These are phyloP conservation scores for Podospora appendiculata DNA, from an alignment of 495 filamentous ascomycete genomes.

Conservation along the genomic window DNA sequence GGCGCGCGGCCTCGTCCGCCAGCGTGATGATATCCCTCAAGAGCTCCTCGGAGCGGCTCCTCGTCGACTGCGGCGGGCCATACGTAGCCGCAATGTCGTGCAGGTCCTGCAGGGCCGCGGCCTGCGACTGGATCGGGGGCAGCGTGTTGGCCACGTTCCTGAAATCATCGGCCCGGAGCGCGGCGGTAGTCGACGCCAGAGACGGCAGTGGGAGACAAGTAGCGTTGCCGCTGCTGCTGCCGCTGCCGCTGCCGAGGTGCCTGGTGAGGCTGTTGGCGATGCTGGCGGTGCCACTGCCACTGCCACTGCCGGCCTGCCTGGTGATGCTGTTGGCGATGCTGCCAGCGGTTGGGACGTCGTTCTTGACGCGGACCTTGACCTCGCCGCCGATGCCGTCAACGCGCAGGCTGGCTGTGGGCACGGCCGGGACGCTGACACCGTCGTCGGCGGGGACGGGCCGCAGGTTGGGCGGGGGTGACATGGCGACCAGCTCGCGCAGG, in stretches of 20 bases:
- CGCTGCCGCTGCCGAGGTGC: background rate
- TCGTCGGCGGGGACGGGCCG: slow-evolving; percentile 1
- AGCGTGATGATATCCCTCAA: slow-evolving; percentile 34
- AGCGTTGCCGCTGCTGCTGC: background rate
- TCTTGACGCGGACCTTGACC: slow-evolving; percentile 32
- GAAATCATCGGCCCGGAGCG: background rate
- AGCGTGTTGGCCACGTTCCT: slow-evolving; percentile 8
- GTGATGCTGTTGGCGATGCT: background rate
- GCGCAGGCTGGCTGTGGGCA: slow-evolving; percentile 14
- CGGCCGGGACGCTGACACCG: background rate
- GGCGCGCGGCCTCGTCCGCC: slow-evolving; percentile 27
- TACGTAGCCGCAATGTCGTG: background rate
- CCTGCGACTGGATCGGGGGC: slow-evolving; percentile 9
- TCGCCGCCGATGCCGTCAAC: slow-evolving; percentile 39
- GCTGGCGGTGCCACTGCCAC: background rate
- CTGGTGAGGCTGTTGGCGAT: background rate
- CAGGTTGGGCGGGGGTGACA: slow-evolving; percentile 21
- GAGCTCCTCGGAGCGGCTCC: slow-evolving; percentile 30
- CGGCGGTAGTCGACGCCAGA: slow-evolving; percentile 5
- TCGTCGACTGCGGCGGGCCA: background rate
- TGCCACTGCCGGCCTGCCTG: background rate
- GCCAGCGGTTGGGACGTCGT: background rate
- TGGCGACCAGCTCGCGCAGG: slow-evolving; percentile 51
- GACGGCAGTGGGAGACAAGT: slow-evolving; percentile 4
- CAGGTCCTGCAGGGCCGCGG: background rate